A percentile compares a stretch with the other conserved stretches of the same genome.
These are phyloP conservation scores for Monosporascus sp. DNA, from an alignment of 2,329 filamentous ascomycete species.

Conservation along the genomic window DNA sequence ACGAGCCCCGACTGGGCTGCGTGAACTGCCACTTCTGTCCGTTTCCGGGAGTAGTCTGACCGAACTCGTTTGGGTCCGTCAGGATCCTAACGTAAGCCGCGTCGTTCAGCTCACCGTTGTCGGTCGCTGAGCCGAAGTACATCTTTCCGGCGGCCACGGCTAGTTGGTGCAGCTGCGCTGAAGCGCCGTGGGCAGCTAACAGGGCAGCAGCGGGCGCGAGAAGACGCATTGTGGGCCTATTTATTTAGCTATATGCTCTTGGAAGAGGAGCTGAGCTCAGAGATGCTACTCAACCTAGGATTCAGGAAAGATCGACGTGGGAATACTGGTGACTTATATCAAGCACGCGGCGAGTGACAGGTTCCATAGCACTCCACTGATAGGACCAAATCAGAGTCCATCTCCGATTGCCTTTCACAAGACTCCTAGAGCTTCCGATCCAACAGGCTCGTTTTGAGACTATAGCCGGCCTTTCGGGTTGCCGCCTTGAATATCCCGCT, in stretches of 20 bases:
- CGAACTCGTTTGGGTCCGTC: conserved; percentile 52
- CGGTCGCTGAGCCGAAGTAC: conserved; percentile 62
- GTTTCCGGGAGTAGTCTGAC: conserved; percentile 60
- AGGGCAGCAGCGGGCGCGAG: conserved; percentile 4
- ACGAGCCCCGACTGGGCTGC: conserved; percentile 50
- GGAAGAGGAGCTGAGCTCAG: too few species aligned
- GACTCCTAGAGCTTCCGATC: too few species aligned
- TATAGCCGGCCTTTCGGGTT: too few species aligned
- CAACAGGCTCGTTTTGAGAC: not conserved
- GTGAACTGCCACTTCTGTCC: conserved; percentile 59
- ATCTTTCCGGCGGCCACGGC: conserved; percentile 49
- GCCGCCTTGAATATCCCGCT: too few species aligned
- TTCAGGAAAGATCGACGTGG: not conserved
- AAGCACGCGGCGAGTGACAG: too few species aligned
- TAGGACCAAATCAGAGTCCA: too few species aligned
- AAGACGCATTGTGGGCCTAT: not conserved
- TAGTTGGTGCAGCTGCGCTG: conserved; percentile 41
- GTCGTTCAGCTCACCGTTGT: conserved; percentile 52
- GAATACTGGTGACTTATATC: too few species aligned
- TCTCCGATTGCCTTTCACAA: too few species aligned
- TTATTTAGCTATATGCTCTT: too few species aligned
- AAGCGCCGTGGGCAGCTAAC: conserved; percentile 12
- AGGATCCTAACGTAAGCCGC: conserved; percentile 49
- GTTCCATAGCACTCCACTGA: too few species aligned
- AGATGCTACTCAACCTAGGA: too few species aligned